Evolutionary conservation across 2,329 filamentous ascomycete species (phyloP).

Genomic region (Beauveria sp.): DNA sequence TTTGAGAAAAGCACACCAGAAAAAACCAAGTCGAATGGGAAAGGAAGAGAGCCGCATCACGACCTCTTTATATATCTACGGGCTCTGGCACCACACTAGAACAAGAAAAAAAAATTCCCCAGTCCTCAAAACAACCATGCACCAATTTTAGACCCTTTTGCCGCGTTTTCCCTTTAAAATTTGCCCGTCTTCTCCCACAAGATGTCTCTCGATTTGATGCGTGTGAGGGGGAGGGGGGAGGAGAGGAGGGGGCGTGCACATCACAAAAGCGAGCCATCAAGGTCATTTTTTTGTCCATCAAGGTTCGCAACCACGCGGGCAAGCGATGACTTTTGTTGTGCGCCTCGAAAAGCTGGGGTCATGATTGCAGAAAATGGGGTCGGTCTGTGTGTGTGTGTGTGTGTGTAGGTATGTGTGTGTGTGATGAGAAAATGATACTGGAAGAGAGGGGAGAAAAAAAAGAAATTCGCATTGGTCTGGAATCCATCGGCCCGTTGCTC

Average conservation of each 20-base stretch:
- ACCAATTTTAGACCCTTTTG: neutral
- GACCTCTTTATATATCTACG: constrained; percentile 1
- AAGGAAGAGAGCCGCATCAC: neutral
- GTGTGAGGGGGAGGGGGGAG: neutral
- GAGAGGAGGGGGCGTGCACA: neutral
- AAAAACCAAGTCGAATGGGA: neutral
- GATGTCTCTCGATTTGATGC: neutral
- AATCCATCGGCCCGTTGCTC: neutral
- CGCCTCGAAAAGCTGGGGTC: neutral
- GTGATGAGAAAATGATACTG: too few relatives aligned
- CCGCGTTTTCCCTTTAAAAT: neutral
- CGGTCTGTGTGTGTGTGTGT: too few relatives aligned
- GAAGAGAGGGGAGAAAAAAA: neutral
- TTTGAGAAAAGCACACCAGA: neutral
- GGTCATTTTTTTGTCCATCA: constrained; percentile 3
- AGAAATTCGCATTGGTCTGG: neutral
- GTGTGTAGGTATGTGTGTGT: too few relatives aligned
- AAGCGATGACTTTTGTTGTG: neutral
- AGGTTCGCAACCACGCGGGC: neutral
- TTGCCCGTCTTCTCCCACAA: neutral
- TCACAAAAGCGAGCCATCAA: constrained; percentile 1
- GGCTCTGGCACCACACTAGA: neutral
- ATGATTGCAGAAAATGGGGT: neutral
- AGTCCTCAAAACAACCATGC: neutral
- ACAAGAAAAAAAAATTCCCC: neutral